Conservation (phyloP, 306 rosid genomes). For the Mucuna pruriens region DNA sequence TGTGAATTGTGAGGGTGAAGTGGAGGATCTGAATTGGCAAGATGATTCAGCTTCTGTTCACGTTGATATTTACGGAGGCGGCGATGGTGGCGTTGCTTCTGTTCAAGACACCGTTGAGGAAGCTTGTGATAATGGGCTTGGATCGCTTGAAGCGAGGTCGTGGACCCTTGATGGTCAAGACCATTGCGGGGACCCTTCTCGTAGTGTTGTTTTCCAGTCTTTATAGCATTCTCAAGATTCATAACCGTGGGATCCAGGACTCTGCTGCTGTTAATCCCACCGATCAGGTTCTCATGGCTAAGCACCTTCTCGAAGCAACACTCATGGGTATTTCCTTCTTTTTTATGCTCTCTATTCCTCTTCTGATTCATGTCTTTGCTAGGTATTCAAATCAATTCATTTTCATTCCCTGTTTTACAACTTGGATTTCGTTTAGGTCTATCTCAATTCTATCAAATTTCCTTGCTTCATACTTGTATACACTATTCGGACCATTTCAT, state of each 20-base stretch:
- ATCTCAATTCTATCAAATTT: too few species aligned
- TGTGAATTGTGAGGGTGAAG: slow-evolving; percentile 7
- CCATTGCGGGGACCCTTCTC: slow-evolving; percentile 65
- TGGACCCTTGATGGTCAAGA: slow-evolving; percentile 84
- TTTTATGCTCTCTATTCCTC: background rate
- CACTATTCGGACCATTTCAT: too few species aligned
- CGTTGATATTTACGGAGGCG: slow-evolving; percentile 67
- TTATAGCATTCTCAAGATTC: slow-evolving; percentile 66
- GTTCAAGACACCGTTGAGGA: slow-evolving; percentile 89
- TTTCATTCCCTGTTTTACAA: background rate
- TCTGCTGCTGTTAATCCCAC: slow-evolving; percentile 67
- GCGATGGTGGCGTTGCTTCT: slow-evolving; percentile 53
- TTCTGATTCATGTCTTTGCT: background rate
- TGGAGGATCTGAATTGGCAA: slow-evolving; percentile 36
- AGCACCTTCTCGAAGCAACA: slow-evolving; percentile 85
- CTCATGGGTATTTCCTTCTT: slow-evolving; percentile 67
- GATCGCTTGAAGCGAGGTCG: slow-evolving; percentile 87
- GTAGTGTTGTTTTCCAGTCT: slow-evolving; percentile 58
- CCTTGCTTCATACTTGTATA: too few species aligned
- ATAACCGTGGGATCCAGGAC: slow-evolving; percentile 65
- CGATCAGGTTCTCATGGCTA: slow-evolving; percentile 95
- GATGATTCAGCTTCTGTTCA: slow-evolving; percentile 76
- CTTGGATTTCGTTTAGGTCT: too few species aligned
- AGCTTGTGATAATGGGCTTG: slow-evolving; percentile 68
- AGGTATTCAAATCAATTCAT: slow-evolving; percentile 28